Base-by-base conservation (phyloP, 2,329 filamentous ascomycete genomes). In the Fusarium caatingaense region DNA sequence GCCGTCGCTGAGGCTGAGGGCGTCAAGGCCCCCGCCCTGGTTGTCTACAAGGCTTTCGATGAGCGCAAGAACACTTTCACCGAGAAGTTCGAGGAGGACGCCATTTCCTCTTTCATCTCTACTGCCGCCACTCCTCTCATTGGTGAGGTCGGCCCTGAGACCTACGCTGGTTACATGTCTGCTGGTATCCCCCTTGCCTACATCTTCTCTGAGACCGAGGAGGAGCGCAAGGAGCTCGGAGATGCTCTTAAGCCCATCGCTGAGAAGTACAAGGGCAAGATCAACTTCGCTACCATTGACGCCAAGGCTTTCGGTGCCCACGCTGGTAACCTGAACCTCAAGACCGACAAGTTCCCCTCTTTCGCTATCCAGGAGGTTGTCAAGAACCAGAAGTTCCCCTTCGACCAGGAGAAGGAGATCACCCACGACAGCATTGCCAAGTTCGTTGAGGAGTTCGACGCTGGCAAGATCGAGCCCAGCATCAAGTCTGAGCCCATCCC, bases 211-310 rank as follows among this genome's bases (percentile, higher is more conserved):
- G 94, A 98, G 85, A 94, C 92, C 47, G 80, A 88, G 28, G 95
- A 98, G 84, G 94, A 97, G 88, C 94, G 96, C 76, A 88, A 91
- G 78, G 85, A 89, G 78, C 89, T 97, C 73, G 86, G 91, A 74
- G 88, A 91, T 72, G 85, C 89, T 69, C 87, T 99, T 78, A 97
- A 94, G 87, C 87, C 93, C 72, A 82, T 99, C 73, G 96, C 96
- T 66, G 88, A 97, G 86, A 92, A 95, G 86, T 90, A 94, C 87
- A 95, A 94, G 85, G 95, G 96, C 83, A 90, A 89, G 81, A 89
- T 99, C 86, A 98, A 97, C 91, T 97, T 99, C 81, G 96, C 94
- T 72, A 98, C 94, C 78, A 98, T 99, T 77, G 96, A 99, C 79
- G 94, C 96, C 74, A 93, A 93, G 86, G 83, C 92, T 66, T 99